Evolutionary conservation across 345 rosid genomes (phyloP), one percentile per base, ranked within the genome.

Genomic region (Lepidium africanum): DNA sequence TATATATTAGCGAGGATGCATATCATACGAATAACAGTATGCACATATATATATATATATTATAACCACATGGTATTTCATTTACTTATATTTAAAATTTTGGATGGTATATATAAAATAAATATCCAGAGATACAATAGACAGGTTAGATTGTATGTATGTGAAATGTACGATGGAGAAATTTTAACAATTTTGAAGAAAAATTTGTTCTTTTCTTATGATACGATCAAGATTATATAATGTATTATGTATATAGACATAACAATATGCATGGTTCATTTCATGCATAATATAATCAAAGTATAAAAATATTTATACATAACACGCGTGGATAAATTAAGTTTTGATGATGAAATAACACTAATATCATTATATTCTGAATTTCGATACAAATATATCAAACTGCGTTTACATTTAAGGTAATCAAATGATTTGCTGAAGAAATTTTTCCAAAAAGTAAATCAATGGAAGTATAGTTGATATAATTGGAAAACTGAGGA

Each of bases 111-210:
- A n/a, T n/a, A n/a, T n/a, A n/a, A n/a, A 25, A 15, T 7, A 52
- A 7, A 39, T 48, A 39, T 39, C 4, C 7, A n/a, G 25, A 41
- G 17, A 27, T 59, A 59, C 6, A 30, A 5, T 14, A 6, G 5
- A 60, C 2, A 23, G 1, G 19, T 8, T 38, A 57, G 6, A 36
- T 17, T 7, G 32, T 56, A 56, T n/a, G 10, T 19, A 9, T 6
- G 21, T 15, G 16, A 33, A 3, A 13, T 17, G 56, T 54, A n/a
- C 9, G 54, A 67, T 55, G 54, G 32, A 36, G 63, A 67, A 54
- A 67, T 43, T 67, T 19, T 63, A 67, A 67, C 71, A 43, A 35
- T 55, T 43, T 67, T 5, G 5, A 30, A 27, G 52, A 66, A 33
- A 61, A 32, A 10, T 41, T 51, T 53, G 52, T 41, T 41, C 32